Evolutionary conservation across 305 asterid genomes (phyloP), one percentile per base, ranked within the genome.

Genomic region (Fraxinus nigra): DNA sequence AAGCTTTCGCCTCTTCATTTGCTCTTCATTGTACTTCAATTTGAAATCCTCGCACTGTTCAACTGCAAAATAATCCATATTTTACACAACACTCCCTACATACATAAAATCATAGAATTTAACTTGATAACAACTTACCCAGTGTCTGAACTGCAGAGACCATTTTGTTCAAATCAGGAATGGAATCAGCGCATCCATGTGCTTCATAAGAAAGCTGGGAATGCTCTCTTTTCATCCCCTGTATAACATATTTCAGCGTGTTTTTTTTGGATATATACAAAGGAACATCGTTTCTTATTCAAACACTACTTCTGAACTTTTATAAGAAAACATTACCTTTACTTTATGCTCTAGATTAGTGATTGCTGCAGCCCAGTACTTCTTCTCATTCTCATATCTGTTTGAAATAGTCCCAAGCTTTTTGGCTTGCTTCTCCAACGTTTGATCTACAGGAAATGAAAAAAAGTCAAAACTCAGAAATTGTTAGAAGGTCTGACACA

Each of bases 11-110:
- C 98, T 90, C 91, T 92, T 92, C 78, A 87, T 84, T 89, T 96
- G 99, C 88, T 96, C 99, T 78, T 94, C 98, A 8, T 90, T 90
- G 87, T 92, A 96, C 92, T 93, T 96, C 85, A 90, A 40, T 88
- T 94, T 96, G 81, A 93, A 97, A 86, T 96, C 97, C 90, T 94
- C 99, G 81, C 98, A 94, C 86, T 96, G 98, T 81, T 88, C 92
- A 82, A 94, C 99, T 94, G 92, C 85, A 86, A 20, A 81, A 54
- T 20, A 54, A 82, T 81, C 51, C 83, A 77, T 7, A 51, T 75
- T 75, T 84, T 79, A 80, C 77, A 76, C 63, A 56, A 77, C 20
- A 24, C 35, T 70, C 51, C 32, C 40, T 67, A 32, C 28, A 30
- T 76, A 74, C 22, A 56, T 35, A 76, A 79, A 18, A 69, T 77